phyloP scores from a whole-genome alignment of 805 yeast species.

The Candida oleophila region DNA sequence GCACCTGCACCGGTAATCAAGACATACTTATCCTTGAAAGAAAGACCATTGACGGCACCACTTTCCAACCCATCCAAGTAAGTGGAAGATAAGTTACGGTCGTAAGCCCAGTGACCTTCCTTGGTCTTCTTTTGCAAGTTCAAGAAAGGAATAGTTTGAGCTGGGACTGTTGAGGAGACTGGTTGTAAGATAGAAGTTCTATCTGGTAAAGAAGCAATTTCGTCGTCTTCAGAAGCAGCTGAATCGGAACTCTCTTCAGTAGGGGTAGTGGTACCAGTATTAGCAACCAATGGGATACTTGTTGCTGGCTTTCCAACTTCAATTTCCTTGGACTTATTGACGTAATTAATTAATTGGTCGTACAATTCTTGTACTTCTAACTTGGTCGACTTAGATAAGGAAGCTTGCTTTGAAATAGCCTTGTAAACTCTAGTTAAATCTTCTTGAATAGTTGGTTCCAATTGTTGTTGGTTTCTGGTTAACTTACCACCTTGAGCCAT shows the following conservation, averaged over 20 bases:
- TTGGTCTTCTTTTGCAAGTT: constrained; percentile 79
- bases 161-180: constrained; percentile 70
- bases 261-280: constrained; percentile 34
- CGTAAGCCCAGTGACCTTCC: constrained; percentile 81
- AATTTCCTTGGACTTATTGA: constrained; percentile 68
- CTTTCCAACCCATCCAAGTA: constrained; percentile 89
- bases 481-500: constrained; percentile 94
- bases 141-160: constrained; percentile 90
- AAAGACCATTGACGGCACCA: constrained; percentile 92
- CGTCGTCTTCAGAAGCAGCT: constrained; percentile 64
- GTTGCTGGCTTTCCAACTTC: constrained; percentile 64
- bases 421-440: constrained; percentile 82
- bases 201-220: constrained; percentile 81
- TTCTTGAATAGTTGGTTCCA: constrained; percentile 76
- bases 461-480: constrained; percentile 48
- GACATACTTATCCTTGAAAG: constrained; percentile 85
- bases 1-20: constrained; percentile 98
- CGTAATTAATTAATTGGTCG: constrained; percentile 66
- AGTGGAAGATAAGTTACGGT: constrained; percentile 68
- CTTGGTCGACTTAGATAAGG: constrained; percentile 60
- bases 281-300: constrained; percentile 48
- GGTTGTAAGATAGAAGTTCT: constrained; percentile 67
- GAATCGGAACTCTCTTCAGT: constrained; percentile 35
- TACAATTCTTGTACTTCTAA: constrained; percentile 70
- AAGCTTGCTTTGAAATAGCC: constrained; percentile 71